Conservation (phyloP, 2,329 filamentous ascomycete species). For the Teratosphaeriaceae sp. region DNA sequence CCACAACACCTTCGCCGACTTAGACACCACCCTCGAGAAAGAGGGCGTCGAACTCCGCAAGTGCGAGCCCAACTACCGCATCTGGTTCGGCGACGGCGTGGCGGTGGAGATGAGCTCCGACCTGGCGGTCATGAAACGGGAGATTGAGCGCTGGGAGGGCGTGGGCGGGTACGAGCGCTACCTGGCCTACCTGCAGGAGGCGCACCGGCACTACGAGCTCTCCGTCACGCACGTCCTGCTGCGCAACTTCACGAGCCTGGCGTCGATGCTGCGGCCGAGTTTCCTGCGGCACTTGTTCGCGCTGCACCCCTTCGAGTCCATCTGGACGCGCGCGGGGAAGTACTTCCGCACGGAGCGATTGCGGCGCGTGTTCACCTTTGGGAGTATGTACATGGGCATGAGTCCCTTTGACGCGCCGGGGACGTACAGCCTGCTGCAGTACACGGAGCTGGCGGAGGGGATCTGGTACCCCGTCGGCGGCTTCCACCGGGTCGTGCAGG, state of each 20-base stretch:
- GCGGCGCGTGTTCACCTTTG: constrained; percentile 67
- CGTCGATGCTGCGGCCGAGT: constrained; percentile 50
- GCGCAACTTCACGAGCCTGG: constrained; percentile 58
- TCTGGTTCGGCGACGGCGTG: constrained; percentile 65
- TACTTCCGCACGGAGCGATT: constrained; percentile 67
- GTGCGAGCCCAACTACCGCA: constrained; percentile 69
- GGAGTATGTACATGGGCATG: constrained; percentile 81
- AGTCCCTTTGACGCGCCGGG: constrained; percentile 68
- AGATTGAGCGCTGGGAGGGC: constrained; percentile 68
- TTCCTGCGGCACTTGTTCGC: constrained; percentile 54
- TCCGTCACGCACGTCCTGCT: constrained; percentile 59
- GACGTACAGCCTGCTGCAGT: constrained; percentile 67
- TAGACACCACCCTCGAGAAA: constrained; percentile 57
- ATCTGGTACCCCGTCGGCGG: constrained; percentile 70
- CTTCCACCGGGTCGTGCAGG: constrained; percentile 58
- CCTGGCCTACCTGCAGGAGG: constrained; percentile 58
- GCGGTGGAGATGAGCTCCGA: constrained; percentile 61
- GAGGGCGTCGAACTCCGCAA: constrained; percentile 64
- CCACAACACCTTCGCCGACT: constrained; percentile 60
- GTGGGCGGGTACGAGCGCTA: constrained; percentile 65
- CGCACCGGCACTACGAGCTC: constrained; percentile 64
- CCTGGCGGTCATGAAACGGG: constrained; percentile 60
- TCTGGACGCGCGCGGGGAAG: constrained; percentile 57
- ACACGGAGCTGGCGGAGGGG: constrained; percentile 67
- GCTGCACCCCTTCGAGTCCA: constrained; percentile 65